A percentile compares a stretch with the other conserved stretches of the same genome.
Evolutionary conservation across 768 basidiomycete species (phyloP).

Genomic region (Hericium rajendrae): DNA sequence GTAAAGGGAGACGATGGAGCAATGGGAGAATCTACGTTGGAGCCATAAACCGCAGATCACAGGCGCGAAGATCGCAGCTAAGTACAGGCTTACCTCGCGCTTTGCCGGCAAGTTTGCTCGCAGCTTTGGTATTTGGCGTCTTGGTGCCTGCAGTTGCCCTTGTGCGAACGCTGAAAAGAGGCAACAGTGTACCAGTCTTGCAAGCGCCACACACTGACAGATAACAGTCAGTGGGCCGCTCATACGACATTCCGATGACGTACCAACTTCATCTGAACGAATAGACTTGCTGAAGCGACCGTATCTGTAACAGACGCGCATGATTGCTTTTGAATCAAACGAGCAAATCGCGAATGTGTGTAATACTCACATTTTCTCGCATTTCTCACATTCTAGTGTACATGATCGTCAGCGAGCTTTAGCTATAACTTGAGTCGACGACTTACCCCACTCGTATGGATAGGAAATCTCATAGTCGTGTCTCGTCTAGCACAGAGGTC

Average conservation of each 20-base stretch:
- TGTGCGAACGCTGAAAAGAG: constrained; percentile 35
- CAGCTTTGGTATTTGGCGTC: not conserved
- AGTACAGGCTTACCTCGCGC: not conserved
- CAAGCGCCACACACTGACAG: constrained; percentile 57
- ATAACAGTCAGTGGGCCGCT: not conserved
- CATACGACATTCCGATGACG: constrained; percentile 16
- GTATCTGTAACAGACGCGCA: constrained; percentile 34
- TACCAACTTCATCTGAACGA: constrained; percentile 51
- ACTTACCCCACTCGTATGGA: constrained; percentile 66
- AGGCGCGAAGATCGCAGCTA: no score
- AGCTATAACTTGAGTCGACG: not conserved
- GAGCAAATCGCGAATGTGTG: not conserved
- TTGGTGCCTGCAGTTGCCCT: not conserved
- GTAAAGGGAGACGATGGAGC: not conserved
- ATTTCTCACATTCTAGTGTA: constrained; percentile 48
- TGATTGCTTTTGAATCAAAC: not conserved
- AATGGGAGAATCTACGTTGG: not conserved
- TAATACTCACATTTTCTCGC: constrained; percentile 45
- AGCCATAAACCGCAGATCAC: no score
- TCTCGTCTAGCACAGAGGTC: constrained; percentile 35
- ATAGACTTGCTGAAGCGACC: constrained; percentile 72
- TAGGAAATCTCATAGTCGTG: constrained; percentile 72
- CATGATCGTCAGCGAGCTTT: not conserved
- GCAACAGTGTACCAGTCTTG: constrained; percentile 45
- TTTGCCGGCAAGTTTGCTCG: constrained; percentile 8